phyloP scores from a whole-genome alignment of 441 rosid genomes.

The Erodium moschatum region DNA sequence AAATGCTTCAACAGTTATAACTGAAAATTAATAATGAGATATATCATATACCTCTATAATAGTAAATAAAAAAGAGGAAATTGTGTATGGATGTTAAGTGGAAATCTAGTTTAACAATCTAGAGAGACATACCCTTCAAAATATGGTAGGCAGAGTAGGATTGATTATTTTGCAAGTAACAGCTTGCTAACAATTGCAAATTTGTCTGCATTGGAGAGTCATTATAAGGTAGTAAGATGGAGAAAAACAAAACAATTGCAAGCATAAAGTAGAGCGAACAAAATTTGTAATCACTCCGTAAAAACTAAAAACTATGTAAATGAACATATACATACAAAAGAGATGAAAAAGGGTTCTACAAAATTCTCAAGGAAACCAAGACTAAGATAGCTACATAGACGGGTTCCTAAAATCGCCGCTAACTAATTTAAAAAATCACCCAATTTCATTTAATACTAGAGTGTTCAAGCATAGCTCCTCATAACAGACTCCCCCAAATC shows the following conservation, averaged over 20 bases:
- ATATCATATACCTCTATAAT: background rate
- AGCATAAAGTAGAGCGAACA: background rate
- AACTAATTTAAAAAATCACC: background rate
- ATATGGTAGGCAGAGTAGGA: slow-evolving; percentile 82
- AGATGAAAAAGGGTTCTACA: background rate
- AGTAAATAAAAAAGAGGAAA: background rate
- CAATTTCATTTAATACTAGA: background rate
- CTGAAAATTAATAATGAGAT: background rate
- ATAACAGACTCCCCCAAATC: background rate
- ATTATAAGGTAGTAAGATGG: slow-evolving; percentile 7
- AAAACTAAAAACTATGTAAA: background rate
- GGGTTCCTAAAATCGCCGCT: background rate
- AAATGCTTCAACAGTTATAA: background rate
- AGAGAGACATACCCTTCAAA: slow-evolving; percentile 50
- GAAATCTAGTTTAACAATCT: slow-evolving; percentile 13
- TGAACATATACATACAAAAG: background rate
- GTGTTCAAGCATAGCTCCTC: background rate
- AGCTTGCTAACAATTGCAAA: slow-evolving; percentile 72
- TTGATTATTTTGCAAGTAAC: slow-evolving; percentile 86
- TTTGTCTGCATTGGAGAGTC: slow-evolving; percentile 39
- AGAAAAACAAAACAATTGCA: background rate
- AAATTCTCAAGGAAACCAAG: background rate
- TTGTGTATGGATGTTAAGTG: background rate
- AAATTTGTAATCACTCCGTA: background rate
- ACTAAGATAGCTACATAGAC: background rate